Evolutionary conservation across 1,139 yeast species (phyloP).

Genomic region (Sugiyamaella xylanicola): DNA sequence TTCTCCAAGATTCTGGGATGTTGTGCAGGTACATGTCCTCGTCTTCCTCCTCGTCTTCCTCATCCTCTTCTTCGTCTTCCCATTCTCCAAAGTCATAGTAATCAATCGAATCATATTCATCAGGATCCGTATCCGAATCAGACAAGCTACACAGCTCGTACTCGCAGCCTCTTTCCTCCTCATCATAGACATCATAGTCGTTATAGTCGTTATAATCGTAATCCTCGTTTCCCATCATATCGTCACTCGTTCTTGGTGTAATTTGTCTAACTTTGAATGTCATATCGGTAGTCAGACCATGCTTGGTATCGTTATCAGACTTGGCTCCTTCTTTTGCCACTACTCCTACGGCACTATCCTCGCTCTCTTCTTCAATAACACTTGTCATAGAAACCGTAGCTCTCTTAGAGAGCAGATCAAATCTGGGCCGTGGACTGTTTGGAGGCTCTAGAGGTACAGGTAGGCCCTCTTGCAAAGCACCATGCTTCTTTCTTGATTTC

Average conservation of each 20-base stretch:
- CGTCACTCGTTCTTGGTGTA: not conserved
- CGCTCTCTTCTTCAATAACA: not conserved
- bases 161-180: not conserved
- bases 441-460: not conserved
- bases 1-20: not conserved
- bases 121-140: not conserved
- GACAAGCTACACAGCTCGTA: not conserved
- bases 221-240: not conserved
- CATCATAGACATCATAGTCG: not conserved
- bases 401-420: not conserved
- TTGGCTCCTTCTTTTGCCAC: not conserved
- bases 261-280: not conserved
- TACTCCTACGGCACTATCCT: not conserved
- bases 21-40: not conserved
- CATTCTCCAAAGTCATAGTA: not conserved
- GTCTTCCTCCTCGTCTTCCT: not conserved
- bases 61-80: not conserved
- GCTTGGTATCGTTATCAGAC: not conserved
- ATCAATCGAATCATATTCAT: not conserved
- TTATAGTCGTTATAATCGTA: not conserved
- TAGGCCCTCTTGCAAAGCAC: not conserved
- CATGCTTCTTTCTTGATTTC: not conserved
- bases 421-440: not conserved
- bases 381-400: not conserved
- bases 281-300: not conserved